These are phyloP conservation scores for Porcisia deanei DNA, from an alignment of 208 protist species.

Conservation along the genomic window DNA sequence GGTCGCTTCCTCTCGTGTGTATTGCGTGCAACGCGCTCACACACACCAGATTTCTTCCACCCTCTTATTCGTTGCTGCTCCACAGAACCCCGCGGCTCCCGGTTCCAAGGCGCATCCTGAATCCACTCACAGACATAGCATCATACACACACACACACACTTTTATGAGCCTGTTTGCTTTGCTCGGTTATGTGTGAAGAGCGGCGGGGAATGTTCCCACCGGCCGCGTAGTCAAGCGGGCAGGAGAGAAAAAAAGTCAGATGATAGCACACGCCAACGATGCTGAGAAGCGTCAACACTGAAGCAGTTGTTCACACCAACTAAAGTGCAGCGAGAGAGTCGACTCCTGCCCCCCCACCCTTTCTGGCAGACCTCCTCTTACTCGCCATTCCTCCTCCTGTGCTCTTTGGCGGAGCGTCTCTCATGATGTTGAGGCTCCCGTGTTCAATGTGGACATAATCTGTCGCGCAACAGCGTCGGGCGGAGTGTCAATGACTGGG, in stretches of 20 bases:
- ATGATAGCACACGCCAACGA: not conserved
- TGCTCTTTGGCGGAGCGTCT: constrained; percentile 2
- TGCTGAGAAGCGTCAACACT: not conserved
- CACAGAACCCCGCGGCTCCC: not conserved
- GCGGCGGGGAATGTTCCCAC: not conserved
- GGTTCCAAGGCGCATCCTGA: not conserved
- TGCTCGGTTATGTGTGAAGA: not conserved
- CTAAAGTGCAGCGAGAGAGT: not conserved
- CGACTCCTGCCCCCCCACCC: too few species aligned
- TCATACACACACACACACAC: not conserved
- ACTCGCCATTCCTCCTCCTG: not conserved
- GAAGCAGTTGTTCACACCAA: not conserved
- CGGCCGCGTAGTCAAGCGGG: not conserved
- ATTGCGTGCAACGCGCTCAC: not conserved
- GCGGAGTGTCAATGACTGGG: constrained; percentile 84
- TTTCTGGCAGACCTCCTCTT: not conserved
- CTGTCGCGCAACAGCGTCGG: constrained; percentile 69
- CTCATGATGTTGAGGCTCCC: constrained; percentile 17
- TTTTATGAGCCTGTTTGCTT: not conserved
- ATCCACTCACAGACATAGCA: not conserved
- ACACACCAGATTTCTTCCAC: not conserved
- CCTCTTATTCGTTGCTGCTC: not conserved
- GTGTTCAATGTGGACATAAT: constrained; percentile 66
- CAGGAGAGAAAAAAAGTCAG: not conserved
- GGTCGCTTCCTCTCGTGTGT: not conserved